Percentiles rank a stretch among this genome's conserved stretches.
Evolutionary conservation across 176 grass and related monocot species (phyloP).

Genomic region (Carex myosuroides): DNA sequence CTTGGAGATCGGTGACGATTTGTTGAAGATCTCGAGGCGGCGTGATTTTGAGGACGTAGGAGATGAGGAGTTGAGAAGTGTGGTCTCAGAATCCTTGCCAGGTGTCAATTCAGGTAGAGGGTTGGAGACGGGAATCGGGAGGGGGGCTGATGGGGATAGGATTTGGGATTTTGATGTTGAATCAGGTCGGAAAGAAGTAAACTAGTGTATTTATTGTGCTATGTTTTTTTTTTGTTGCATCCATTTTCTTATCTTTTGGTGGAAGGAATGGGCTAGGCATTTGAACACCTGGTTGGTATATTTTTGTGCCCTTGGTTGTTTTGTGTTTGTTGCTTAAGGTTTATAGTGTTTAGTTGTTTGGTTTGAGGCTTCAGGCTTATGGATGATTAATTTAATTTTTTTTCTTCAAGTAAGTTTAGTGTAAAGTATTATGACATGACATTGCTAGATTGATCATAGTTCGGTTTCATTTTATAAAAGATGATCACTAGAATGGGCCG

Average conservation of each 20-base stretch:
- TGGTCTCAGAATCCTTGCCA: constrained; percentile 20
- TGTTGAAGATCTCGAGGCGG: constrained; percentile 80
- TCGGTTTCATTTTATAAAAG: not conserved
- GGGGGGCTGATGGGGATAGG: constrained; percentile 44
- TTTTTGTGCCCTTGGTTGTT: not conserved
- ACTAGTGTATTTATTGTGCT: constrained; percentile 26
- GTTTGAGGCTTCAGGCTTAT: constrained; percentile 7
- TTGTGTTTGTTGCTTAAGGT: constrained; percentile 12
- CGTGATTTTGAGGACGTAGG: constrained; percentile 56
- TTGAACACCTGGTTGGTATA: constrained; percentile 2
- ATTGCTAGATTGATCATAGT: not conserved
- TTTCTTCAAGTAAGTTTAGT: not conserved
- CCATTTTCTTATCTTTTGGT: constrained; percentile 16
- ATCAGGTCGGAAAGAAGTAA: constrained; percentile 28
- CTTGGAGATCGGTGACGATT: constrained; percentile 74
- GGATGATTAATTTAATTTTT: constrained; percentile 23
- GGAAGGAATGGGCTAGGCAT: constrained; percentile 15
- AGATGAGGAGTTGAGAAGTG: constrained; percentile 45
- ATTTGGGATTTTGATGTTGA: constrained; percentile 61
- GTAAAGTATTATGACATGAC: not conserved
- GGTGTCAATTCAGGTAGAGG: constrained; percentile 20
- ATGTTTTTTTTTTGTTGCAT: not conserved
- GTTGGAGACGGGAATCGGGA: constrained; percentile 33
- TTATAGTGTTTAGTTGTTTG: constrained; percentile 11
- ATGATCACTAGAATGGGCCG: not conserved